phyloP scores from a whole-genome alignment of 1,284 basidiomycete genomes.

The Xerocomus minutiporus region DNA sequence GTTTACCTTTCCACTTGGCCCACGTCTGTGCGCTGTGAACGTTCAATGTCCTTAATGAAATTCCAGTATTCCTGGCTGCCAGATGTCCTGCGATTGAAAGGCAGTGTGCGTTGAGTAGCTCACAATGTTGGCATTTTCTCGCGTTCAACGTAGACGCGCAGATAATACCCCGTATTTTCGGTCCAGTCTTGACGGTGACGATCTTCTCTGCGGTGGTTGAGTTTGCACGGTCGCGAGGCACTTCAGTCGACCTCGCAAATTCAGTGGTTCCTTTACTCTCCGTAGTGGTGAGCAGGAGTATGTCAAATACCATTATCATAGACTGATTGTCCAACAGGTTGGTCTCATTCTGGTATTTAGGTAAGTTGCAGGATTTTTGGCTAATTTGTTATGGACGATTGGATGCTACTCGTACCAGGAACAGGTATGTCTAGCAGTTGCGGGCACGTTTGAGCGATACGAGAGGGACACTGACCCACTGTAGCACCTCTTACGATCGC shows the following conservation, averaged over 20 bases:
- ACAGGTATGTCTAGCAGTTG: slow-evolving; percentile 23
- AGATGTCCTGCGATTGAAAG: slow-evolving; percentile 78
- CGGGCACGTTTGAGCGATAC: not conserved
- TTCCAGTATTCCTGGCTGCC: slow-evolving; percentile 83
- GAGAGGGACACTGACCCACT: slow-evolving; percentile 2
- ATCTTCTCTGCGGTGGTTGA: slow-evolving; percentile 63
- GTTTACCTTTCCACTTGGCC: not conserved
- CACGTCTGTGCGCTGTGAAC: not conserved
- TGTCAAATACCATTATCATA: slow-evolving; percentile 1
- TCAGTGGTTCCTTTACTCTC: slow-evolving; percentile 80
- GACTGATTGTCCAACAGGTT: slow-evolving; percentile 40
- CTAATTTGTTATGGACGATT: not conserved
- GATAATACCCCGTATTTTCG: slow-evolving; percentile 65
- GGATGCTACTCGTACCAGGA: slow-evolving; percentile 14
- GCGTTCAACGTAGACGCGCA: slow-evolving; percentile 26
- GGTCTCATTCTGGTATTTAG: slow-evolving; percentile 76
- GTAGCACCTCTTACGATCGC: slow-evolving; percentile 73
- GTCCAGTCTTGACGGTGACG: slow-evolving; percentile 81
- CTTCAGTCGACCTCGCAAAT: slow-evolving; percentile 58
- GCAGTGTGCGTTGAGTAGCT: slow-evolving; percentile 47
- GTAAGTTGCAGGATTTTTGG: slow-evolving; percentile 35
- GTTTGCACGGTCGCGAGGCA: slow-evolving; percentile 53
- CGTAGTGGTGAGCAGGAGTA: slow-evolving; percentile 68
- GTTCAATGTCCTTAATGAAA: slow-evolving; percentile 1
- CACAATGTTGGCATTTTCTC: slow-evolving; percentile 1